A percentile compares a stretch with the other conserved stretches of the same genome.
Conservation (phyloP, 495 filamentous ascomycete species). For the Annulohypoxylon nitens region DNA sequence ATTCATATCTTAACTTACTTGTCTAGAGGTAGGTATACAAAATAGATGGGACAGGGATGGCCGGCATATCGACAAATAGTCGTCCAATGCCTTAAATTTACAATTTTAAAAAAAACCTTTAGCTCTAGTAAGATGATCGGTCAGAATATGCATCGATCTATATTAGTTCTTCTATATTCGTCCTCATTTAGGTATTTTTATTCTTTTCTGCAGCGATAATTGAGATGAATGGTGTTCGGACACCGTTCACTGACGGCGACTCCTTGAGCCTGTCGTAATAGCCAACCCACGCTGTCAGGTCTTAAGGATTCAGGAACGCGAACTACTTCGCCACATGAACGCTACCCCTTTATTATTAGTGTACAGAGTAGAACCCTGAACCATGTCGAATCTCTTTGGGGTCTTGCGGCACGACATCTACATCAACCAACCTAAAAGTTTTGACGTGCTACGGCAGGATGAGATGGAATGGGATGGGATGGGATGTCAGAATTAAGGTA, state of each 20-base stretch:
- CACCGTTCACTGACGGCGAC: slow-evolving; percentile 33
- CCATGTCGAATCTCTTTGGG: slow-evolving; percentile 45
- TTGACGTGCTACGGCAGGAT: slow-evolving; percentile 41
- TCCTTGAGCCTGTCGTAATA: slow-evolving; percentile 26
- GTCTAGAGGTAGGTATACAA: not conserved
- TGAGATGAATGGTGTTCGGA: slow-evolving; percentile 21
- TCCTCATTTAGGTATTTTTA: not conserved
- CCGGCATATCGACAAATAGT: slow-evolving; percentile 4
- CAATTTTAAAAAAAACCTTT: not conserved
- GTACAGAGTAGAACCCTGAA: slow-evolving; percentile 42
- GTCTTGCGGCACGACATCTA: slow-evolving; percentile 46
- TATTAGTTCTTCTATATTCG: slow-evolving; percentile 9
- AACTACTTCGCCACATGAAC: slow-evolving; percentile 42
- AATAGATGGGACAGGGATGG: not conserved
- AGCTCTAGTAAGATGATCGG: slow-evolving; percentile 6
- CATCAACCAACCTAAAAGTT: slow-evolving; percentile 39
- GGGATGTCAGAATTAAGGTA: slow-evolving; percentile 43
- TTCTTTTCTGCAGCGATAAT: slow-evolving; percentile 7
- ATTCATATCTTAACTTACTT: not conserved
- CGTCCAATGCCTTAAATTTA: not conserved
- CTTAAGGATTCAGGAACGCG: slow-evolving; percentile 46
- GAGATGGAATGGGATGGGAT: not conserved
- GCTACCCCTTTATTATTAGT: slow-evolving; percentile 47
- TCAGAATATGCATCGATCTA: slow-evolving; percentile 6
- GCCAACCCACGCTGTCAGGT: slow-evolving; percentile 5